Evolutionary conservation across 1,284 basidiomycete genomes (phyloP).

Genomic region (Microbotryum silenes-acaulis): DNA sequence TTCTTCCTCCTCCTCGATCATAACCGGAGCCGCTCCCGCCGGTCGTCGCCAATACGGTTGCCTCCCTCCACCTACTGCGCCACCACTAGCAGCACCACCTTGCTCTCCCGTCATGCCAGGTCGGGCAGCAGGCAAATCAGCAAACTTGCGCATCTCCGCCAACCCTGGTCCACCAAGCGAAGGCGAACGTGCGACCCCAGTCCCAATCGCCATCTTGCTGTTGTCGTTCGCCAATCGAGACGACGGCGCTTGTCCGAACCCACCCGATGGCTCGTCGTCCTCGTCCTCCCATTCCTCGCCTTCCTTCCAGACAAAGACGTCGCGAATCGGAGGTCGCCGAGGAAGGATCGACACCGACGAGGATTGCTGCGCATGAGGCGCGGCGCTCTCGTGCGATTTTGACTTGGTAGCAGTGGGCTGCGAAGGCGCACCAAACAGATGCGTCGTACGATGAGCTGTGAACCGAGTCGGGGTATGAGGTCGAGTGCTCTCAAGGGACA

Average conservation of each 20-base stretch:
- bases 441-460: constrained; percentile 31
- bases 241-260: constrained; percentile 40
- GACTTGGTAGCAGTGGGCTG: constrained; percentile 1
- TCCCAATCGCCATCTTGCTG: no score
- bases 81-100: no score
- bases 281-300: constrained; percentile 46
- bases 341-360: constrained; percentile 1
- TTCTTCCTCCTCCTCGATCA: no score
- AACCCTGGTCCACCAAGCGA: no score
- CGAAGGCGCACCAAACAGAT: constrained; percentile 28
- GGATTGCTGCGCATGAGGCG: not conserved
- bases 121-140: no score
- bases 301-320: constrained; percentile 42
- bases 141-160: no score
- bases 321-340: constrained; percentile 39
- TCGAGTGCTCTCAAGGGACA: not conserved
- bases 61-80: no score
- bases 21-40: no score
- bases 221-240: not conserved
- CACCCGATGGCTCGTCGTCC: constrained; percentile 40
- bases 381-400: constrained; percentile 5
- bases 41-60: no score
- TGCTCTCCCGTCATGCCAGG: no score
- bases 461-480: constrained; percentile 33
- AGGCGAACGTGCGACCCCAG: no score